Evolutionary conservation across 1,284 basidiomycete genomes (phyloP).

Genomic region (Grifola frondosa): DNA sequence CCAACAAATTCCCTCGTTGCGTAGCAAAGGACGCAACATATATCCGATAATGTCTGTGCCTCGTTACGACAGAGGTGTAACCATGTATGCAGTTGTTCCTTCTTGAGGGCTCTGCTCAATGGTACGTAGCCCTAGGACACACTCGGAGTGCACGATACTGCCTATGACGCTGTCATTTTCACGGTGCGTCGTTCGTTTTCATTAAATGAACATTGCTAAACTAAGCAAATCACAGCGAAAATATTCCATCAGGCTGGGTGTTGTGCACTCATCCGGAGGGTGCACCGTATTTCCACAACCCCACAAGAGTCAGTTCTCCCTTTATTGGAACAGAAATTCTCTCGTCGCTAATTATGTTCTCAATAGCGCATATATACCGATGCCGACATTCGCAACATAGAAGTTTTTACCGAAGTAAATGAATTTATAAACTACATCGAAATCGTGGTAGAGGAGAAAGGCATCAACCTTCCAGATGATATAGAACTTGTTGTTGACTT

Average conservation of each 20-base stretch:
- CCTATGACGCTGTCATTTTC: conserved; percentile 16
- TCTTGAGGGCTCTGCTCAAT: not conserved
- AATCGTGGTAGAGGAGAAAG: conserved; percentile 1
- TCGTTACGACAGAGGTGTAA: conserved; percentile 19
- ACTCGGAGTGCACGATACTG: conserved; percentile 11
- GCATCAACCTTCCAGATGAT: conserved; percentile 11
- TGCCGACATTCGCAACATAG: conserved; percentile 21
- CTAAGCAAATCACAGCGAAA: too few species aligned
- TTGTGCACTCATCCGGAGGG: conserved; percentile 30
- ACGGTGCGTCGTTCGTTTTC: conserved; percentile 6
- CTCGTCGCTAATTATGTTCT: not conserved
- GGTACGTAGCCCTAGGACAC: too few species aligned
- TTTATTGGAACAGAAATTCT: not conserved
- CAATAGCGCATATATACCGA: conserved; percentile 30
- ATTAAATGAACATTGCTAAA: too few species aligned
- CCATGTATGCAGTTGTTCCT: conserved; percentile 8
- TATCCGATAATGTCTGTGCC: conserved; percentile 15
- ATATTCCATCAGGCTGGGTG: conserved; percentile 21
- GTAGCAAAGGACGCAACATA: too few species aligned
- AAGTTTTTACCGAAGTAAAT: conserved; percentile 13
- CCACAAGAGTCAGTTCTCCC: conserved; percentile 14
- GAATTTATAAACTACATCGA: conserved; percentile 15
- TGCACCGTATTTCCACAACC: conserved; percentile 27
- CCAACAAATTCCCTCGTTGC: too few species aligned
- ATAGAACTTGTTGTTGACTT: conserved; percentile 28